Base-by-base conservation (phyloP, 805 yeast genomes). In the Diddensiella transvaalensis region DNA sequence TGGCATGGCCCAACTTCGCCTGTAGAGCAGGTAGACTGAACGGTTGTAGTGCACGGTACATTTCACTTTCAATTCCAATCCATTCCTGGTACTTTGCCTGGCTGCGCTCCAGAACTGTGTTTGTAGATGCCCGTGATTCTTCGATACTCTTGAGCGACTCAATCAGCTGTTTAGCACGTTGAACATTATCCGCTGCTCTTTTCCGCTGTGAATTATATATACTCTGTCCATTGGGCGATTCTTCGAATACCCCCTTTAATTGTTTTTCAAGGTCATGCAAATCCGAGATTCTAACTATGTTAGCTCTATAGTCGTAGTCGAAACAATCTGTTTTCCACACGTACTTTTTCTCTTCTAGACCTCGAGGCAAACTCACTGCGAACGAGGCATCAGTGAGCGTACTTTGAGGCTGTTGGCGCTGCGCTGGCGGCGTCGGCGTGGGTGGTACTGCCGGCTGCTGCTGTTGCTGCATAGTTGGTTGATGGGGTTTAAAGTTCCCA, bases 21-120 rank as follows among this genome's bases (percentile, higher is more conserved):
- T 63, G 60, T 8, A 76, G 50, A 1, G 70, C 68, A 1, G 61
- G 64, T 15, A 63, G 57, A 41, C 73, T 63, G 54, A 69, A 74
- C 32, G 71, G 73, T 32, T 64, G 62, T 3, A 70, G 45, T 0
- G 60, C 47, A 1, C 56, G 23, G 43, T 65, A 55, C 68, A 76
- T 70, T 13, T 69, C 60, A 1, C 54, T 50, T 38, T 70, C 70
- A 22, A 60, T 42, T 1, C 57, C 61, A 36, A 69, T 66, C 75
- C 76, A 73, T 47, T 64, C 55, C 11, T 59, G 48, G 13, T 60
- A 53, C 26, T 37, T 29, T 38, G 67, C 68, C 36, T 64, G 58
- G 0, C 59, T 49, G 23, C 40, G 19, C 4, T 30, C 38, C 42
- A 58, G 43, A 29, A 40, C 35, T n/a, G 38, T 44, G 3, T 42